These are phyloP conservation scores for Fusarium neocosmosporiellum DNA, from an alignment of 2,329 filamentous ascomycete species.

Conservation along the genomic window DNA sequence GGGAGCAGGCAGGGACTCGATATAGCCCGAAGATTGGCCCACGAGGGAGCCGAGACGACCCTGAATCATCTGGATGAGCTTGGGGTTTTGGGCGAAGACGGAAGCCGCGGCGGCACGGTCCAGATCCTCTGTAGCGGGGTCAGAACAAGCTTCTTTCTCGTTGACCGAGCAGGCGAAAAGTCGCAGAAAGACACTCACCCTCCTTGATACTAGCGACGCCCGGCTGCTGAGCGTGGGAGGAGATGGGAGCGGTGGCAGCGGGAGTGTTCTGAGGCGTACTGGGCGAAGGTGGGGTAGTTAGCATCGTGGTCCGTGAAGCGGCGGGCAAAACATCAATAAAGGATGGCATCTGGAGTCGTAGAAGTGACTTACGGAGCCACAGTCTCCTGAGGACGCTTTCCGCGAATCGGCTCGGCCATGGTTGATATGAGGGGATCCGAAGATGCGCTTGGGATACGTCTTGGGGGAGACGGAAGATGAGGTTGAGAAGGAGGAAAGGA, in stretches of 20 bases:
- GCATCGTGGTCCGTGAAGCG: slow-evolving; percentile 41
- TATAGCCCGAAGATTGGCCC: slow-evolving; percentile 95
- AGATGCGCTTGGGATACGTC: slow-evolving; percentile 45
- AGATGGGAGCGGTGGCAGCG: slow-evolving; percentile 94
- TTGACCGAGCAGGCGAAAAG: slow-evolving; percentile 10
- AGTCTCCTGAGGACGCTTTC: slow-evolving; percentile 68
- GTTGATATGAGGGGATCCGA: slow-evolving; percentile 46
- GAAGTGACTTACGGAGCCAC: slow-evolving; percentile 66
- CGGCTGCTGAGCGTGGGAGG: slow-evolving; percentile 95
- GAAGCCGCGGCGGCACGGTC: slow-evolving; percentile 88
- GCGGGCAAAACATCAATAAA: slow-evolving; percentile 36
- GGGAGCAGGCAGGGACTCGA: slow-evolving; percentile 90
- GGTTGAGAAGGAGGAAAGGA: slow-evolving; percentile 48
- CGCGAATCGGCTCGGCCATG: slow-evolving; percentile 74
- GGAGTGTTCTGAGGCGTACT: slow-evolving; percentile 99
- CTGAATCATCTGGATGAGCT: slow-evolving; percentile 97
- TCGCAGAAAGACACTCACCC: slow-evolving; percentile 69
- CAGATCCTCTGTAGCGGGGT: slow-evolving; percentile 77
- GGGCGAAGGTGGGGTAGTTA: slow-evolving; percentile 61
- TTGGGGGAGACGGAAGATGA: slow-evolving; percentile 41
- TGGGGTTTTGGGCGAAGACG: slow-evolving; percentile 95
- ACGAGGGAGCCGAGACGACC: slow-evolving; percentile 93
- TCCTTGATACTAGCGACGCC: slow-evolving; percentile 96
- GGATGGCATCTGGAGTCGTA: slow-evolving; percentile 24
- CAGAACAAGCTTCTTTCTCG: slow-evolving; percentile 17